Conservation (phyloP, 345 rosid species). For the Euclidium syriacum region DNA sequence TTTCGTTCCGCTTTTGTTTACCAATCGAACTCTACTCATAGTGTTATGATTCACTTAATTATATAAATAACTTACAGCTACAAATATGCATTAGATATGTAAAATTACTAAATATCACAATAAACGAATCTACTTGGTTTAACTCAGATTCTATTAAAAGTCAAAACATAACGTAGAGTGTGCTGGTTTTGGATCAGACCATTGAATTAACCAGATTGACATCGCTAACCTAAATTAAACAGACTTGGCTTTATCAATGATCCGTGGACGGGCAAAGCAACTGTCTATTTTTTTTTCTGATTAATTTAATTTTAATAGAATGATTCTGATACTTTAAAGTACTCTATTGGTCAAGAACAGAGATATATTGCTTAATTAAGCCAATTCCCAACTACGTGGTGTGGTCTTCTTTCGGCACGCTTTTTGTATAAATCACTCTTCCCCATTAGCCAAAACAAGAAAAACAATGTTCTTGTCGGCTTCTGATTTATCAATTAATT, state of each 20-base stretch:
- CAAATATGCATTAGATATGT: too few species aligned
- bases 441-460: conserved; percentile 17
- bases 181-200: background rate
- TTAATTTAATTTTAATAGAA: background rate
- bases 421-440: conserved; percentile 25
- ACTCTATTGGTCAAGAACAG: background rate
- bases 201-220: background rate
- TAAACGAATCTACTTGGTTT: too few species aligned
- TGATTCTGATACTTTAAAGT: background rate
- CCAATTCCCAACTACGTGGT: background rate
- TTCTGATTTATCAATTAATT: conserved; percentile 8
- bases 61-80: too few species aligned
- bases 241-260: background rate
- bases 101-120: too few species aligned
- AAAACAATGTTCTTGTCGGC: conserved; percentile 23
- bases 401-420: conserved; percentile 12
- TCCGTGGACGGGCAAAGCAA: background rate
- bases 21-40: too few species aligned
- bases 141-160: too few species aligned
- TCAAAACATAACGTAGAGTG: too few species aligned
- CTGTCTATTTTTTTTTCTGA: background rate
- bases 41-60: too few species aligned
- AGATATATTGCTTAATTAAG: conserved; percentile 6
- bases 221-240: background rate
- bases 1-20: too few species aligned